Evolutionary conservation across 2,329 filamentous ascomycete species (phyloP), one percentile per base, ranked within the genome.

Genomic region (Bipolaris zeicola): DNA sequence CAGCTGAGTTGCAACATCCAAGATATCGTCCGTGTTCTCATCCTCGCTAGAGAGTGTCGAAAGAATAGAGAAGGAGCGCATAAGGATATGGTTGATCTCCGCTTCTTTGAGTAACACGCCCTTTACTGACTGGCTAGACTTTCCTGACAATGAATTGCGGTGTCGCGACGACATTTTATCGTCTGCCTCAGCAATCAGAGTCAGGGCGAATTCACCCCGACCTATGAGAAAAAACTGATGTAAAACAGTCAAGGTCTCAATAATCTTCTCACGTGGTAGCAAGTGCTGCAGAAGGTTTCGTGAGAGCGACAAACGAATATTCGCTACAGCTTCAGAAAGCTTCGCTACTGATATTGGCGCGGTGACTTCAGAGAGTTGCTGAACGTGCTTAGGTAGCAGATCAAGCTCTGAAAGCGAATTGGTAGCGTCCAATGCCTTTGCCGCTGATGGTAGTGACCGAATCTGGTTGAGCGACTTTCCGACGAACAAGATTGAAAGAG

Each of bases 401-500:
- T 85, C 81, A 4, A 87, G 77, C 28, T 86, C 85, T 3, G 76
- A 78, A 10, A 70, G 64, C 3, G 67, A 69, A 14, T 71, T 65
- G 5, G 67, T 62, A 8, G 55, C 50, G 26, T 61, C 60, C 22
- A 72, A 69, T 6, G 69, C 65, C 28, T 72, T 72, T 24, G 69
- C 65, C 11, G 70, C 56, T 58, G 72, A 52, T 6, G 68, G 66
- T 41, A 76, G 52, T 64, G 78, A 59, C 47, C 89, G 84, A 52
- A 96, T 89, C 63, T 96, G 91, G 65, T 96, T 92, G 44, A 98
- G 80, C 0, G 92, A 96, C 62, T 90, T 90, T 10, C 95, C 95
- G 60, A 97, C 89, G 70, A 97, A 97, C 5, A 97, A 80, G 73
- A 98, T 91, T 0, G 93, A 96, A 3, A 85, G 83, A 6, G 91